phyloP scores from a whole-genome alignment of 108 stramenopile species.

The Aureococcus anophagefferens region DNA sequence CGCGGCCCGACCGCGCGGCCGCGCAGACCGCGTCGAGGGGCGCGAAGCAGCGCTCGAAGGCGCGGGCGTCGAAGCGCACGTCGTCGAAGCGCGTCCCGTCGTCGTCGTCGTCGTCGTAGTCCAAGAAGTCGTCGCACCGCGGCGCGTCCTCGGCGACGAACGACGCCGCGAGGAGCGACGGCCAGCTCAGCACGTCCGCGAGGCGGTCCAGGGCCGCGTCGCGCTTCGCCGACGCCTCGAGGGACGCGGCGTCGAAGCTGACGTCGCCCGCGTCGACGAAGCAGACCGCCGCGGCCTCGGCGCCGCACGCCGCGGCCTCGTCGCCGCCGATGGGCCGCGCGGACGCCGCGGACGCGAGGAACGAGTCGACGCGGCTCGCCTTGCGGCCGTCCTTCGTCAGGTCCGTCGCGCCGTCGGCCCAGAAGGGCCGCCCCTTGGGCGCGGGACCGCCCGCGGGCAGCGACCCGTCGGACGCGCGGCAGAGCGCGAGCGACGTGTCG shows the following conservation, averaged over 20 bases:
- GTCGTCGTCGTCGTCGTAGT: too few species aligned
- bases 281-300: background rate
- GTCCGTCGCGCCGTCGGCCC: too few species aligned
- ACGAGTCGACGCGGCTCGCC: too few species aligned
- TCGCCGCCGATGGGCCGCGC: background rate
- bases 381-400: too few species aligned
- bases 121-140: background rate
- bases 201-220: background rate
- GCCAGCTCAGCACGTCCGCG: background rate
- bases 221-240: background rate
- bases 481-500: too few species aligned
- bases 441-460: too few species aligned
- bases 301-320: background rate
- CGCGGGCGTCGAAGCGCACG: background rate
- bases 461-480: too few species aligned
- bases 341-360: background rate
- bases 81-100: background rate
- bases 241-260: too few species aligned
- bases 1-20: too few species aligned
- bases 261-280: too few species aligned
- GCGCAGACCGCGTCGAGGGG: background rate
- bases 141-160: background rate
- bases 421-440: too few species aligned
- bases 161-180: background rate
- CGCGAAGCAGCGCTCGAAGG: background rate